Evolutionary conservation across 306 rosid genomes (phyloP).

Genomic region (Clitoria ternatea): DNA sequence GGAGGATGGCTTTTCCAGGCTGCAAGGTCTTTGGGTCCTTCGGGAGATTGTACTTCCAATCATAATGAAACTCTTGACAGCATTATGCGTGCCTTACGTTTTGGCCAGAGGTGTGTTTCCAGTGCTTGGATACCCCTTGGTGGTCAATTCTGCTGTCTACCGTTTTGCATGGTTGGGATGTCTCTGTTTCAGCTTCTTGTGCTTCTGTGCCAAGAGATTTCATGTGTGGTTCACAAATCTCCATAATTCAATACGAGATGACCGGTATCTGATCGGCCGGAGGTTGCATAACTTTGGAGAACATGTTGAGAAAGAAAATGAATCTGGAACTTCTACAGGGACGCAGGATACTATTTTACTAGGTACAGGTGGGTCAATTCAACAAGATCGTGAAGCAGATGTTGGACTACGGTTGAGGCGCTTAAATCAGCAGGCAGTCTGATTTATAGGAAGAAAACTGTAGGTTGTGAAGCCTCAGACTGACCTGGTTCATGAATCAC

Average conservation of each 20-base stretch:
- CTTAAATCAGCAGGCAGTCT: constrained; percentile 35
- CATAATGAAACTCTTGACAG: constrained; percentile 90
- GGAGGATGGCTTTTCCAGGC: constrained; percentile 95
- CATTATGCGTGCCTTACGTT: constrained; percentile 88
- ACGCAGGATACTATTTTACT: constrained; percentile 29
- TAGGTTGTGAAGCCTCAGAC: constrained; percentile 19
- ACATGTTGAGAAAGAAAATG: constrained; percentile 36
- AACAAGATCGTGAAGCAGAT: constrained; percentile 55
- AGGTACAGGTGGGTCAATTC: constrained; percentile 32
- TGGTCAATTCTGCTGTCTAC: constrained; percentile 92
- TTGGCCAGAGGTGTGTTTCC: constrained; percentile 95
- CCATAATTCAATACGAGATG: constrained; percentile 94
- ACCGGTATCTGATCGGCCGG: constrained; percentile 89
- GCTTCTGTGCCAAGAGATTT: constrained; percentile 91
- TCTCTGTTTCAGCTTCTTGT: constrained; percentile 73
- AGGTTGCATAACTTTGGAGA: constrained; percentile 96
- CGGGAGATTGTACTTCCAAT: constrained; percentile 92
- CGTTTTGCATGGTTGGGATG: constrained; percentile 99
- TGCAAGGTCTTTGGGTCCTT: constrained; percentile 97
- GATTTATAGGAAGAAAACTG: constrained; percentile 14
- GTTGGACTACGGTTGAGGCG: constrained; percentile 67
- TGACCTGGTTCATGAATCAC: constrained; percentile 23
- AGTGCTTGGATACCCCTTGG: constrained; percentile 85
- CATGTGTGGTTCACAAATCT: constrained; percentile 99
- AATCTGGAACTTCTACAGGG: constrained; percentile 35